Percentiles rank a stretch among this genome's conserved stretches.
phyloP scores from a whole-genome alignment of 495 filamentous ascomycete species.

The Gamarada debralockiae region DNA sequence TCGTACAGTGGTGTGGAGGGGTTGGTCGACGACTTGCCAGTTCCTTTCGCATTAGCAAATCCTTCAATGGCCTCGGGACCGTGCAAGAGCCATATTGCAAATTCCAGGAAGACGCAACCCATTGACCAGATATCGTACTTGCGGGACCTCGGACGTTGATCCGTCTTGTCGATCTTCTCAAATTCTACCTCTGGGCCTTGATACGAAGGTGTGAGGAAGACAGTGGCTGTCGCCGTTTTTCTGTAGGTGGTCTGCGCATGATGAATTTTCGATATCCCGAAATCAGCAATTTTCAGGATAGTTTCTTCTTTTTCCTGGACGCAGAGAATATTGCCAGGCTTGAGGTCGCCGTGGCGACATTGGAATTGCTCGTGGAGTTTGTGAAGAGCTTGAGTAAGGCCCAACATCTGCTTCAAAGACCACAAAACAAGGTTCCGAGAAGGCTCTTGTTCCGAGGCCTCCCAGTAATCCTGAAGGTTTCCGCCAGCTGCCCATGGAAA shows the following conservation, averaged over 20 bases:
- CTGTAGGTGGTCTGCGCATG: neutral
- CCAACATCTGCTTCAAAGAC: slow-evolving; percentile 1
- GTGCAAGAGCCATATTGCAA: slow-evolving; percentile 7
- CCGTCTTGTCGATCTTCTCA: slow-evolving; percentile 2
- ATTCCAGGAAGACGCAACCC: slow-evolving; percentile 10
- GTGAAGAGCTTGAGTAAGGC: slow-evolving; percentile 1
- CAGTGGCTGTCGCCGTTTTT: neutral
- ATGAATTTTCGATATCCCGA: slow-evolving; percentile 2
- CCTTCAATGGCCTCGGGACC: neutral
- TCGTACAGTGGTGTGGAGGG: neutral
- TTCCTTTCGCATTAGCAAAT: slow-evolving; percentile 19
- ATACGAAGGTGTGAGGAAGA: slow-evolving; percentile 1
- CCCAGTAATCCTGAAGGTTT: slow-evolving; percentile 22
- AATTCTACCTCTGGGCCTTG: slow-evolving; percentile 9
- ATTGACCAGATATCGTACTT: slow-evolving; percentile 10
- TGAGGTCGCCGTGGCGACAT: slow-evolving; percentile 21
- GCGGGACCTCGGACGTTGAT: slow-evolving; percentile 13
- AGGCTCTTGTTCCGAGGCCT: slow-evolving; percentile 2
- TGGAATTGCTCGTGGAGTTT: slow-evolving; percentile 2
- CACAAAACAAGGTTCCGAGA: neutral
- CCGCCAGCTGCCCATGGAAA: slow-evolving; percentile 29
- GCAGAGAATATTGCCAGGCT: slow-evolving; percentile 23
- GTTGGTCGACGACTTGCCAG: slow-evolving; percentile 16
- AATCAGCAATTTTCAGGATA: slow-evolving; percentile 6
- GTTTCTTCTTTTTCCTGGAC: neutral